A percentile compares a stretch with the other conserved stretches of the same genome.
phyloP scores from a whole-genome alignment of 2,329 filamentous ascomycete genomes.

The Cordyceps farinosa region DNA sequence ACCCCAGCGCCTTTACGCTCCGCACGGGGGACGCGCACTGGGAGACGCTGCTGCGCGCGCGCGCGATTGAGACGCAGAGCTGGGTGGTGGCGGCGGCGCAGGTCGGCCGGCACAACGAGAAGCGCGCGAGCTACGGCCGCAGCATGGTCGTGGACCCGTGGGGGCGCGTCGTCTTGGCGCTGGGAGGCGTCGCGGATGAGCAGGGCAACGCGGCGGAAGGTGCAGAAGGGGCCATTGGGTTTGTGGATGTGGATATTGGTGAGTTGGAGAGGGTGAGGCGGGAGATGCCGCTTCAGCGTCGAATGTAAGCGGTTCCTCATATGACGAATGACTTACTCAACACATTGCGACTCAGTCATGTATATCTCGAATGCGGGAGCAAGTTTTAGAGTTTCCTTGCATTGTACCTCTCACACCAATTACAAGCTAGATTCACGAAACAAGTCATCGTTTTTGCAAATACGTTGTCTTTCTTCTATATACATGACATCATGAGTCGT shows the following conservation, averaged over 20 bases:
- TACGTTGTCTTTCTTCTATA: background rate
- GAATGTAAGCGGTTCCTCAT: constrained; percentile 44
- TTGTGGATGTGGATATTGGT: constrained; percentile 52
- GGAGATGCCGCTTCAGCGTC: constrained; percentile 50
- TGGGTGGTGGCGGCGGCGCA: constrained; percentile 88
- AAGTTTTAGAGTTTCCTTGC: background rate
- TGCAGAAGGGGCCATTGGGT: constrained; percentile 45
- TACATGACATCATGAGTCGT: constrained; percentile 13
- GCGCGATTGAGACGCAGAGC: constrained; percentile 84
- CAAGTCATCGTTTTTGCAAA: background rate
- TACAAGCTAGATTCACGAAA: background rate
- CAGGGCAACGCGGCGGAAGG: constrained; percentile 39
- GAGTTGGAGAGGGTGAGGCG: constrained; percentile 46
- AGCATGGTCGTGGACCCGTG: constrained; percentile 84
- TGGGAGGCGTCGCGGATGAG: constrained; percentile 51
- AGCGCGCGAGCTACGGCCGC: constrained; percentile 78
- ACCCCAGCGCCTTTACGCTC: constrained; percentile 87
- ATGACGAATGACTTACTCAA: background rate
- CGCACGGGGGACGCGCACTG: constrained; percentile 84
- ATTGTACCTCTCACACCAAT: no score
- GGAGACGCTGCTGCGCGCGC: constrained; percentile 71
- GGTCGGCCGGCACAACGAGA: constrained; percentile 66
- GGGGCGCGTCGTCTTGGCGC: constrained; percentile 69
- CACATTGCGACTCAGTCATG: constrained; percentile 2
- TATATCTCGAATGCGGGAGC: constrained; percentile 19